These are phyloP conservation scores for Boletus huronensis DNA, from an alignment of 768 basidiomycete species.

Conservation along the genomic window DNA sequence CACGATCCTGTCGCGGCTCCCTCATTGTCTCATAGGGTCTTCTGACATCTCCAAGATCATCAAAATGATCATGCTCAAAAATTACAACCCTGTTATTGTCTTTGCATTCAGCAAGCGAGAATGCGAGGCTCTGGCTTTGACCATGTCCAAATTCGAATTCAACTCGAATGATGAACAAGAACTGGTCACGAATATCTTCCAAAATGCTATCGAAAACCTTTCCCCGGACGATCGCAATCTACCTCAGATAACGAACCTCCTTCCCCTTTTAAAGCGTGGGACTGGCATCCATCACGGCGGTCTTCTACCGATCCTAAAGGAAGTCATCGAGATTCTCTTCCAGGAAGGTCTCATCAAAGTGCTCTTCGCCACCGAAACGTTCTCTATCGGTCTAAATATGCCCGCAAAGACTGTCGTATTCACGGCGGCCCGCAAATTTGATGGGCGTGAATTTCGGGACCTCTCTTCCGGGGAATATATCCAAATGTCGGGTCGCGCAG, in stretches of 20 bases:
- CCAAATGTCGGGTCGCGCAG: conserved; percentile 98
- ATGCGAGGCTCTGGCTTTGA: conserved; percentile 89
- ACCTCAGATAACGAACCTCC: conserved; percentile 88
- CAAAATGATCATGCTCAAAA: conserved; percentile 97
- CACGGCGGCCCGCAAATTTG: conserved; percentile 92
- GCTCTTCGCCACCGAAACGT: conserved; percentile 97
- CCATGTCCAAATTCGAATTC: conserved; percentile 93
- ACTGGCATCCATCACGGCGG: conserved; percentile 99
- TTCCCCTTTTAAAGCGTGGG: conserved; percentile 90
- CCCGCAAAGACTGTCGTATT: conserved; percentile 99
- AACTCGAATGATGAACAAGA: conserved; percentile 91
- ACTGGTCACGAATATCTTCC: conserved; percentile 83
- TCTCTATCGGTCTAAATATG: conserved; percentile 98
- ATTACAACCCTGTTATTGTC: conserved; percentile 96
- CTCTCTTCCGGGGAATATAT: conserved; percentile 96
- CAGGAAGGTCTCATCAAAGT: conserved; percentile 98
- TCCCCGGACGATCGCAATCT: conserved; percentile 83
- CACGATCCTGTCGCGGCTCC: background rate
- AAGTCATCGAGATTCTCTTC: conserved; percentile 98
- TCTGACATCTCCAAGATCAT: conserved; percentile 98
- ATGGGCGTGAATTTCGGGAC: conserved; percentile 91
- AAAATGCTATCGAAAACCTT: conserved; percentile 89
- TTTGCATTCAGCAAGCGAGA: conserved; percentile 99
- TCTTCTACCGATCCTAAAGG: conserved; percentile 93
- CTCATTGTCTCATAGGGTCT: conserved; percentile 48